Evolutionary conservation across 306 rosid species (phyloP).

Genomic region (Quercus variabilis): DNA sequence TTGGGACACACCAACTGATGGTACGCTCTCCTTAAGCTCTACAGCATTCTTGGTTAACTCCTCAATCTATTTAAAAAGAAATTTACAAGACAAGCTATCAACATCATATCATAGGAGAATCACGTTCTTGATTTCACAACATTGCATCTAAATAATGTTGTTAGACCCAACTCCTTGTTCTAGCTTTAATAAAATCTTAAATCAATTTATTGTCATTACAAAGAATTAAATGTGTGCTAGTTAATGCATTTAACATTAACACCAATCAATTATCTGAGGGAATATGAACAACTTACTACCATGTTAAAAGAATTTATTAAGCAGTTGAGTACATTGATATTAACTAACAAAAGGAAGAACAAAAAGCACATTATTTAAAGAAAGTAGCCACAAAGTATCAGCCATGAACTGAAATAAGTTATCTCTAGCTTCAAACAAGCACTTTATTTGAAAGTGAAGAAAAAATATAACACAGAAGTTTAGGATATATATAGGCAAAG

Average conservation of each 20-base stretch:
- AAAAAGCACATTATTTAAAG: too few relatives aligned
- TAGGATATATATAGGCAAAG: too few relatives aligned
- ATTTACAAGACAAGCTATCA: neutral
- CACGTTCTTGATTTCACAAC: neutral
- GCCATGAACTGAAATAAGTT: too few relatives aligned
- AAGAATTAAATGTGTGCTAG: neutral
- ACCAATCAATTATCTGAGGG: neutral
- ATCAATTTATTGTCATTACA: neutral
- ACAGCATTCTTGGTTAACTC: slow-evolving; percentile 46
- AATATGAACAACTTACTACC: neutral
- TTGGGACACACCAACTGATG: slow-evolving; percentile 27
- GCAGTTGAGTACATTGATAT: neutral
- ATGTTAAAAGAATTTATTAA: neutral
- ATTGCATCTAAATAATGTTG: neutral
- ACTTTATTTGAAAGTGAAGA: too few relatives aligned
- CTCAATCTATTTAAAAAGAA: slow-evolving; percentile 38
- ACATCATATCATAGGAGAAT: neutral
- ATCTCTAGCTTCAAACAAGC: too few relatives aligned
- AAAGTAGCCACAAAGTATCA: too few relatives aligned
- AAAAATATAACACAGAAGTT: too few relatives aligned
- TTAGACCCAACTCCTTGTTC: neutral
- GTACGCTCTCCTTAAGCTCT: slow-evolving; percentile 37
- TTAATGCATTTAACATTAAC: neutral
- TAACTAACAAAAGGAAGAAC: neutral
- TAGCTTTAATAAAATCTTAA: neutral